Evolutionary conservation across 345 rosid species (phyloP).

Genomic region (Reutealis trisperma): DNA sequence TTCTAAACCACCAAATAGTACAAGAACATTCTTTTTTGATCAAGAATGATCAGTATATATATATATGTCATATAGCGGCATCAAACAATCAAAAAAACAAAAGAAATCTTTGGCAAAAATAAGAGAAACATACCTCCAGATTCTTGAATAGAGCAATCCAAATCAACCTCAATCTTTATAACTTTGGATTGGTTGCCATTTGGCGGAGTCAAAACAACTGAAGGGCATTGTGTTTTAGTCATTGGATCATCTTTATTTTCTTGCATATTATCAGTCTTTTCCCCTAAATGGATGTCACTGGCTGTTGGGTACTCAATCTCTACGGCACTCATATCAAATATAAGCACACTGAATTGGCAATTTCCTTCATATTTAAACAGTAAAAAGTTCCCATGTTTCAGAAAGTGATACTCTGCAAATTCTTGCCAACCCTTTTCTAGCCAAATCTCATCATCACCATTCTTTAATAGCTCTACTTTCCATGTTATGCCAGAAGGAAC

Average conservation of each 20-base stretch:
- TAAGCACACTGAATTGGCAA: conserved; percentile 15
- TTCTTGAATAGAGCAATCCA: neutral
- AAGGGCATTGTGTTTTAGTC: no score
- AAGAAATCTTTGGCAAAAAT: no score
- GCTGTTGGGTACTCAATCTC: conserved; percentile 25
- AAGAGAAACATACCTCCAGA: neutral
- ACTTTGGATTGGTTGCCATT: no score
- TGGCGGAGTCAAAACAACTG: no score
- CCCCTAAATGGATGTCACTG: no score
- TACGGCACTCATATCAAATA: conserved; percentile 20
- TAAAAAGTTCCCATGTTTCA: conserved; percentile 18
- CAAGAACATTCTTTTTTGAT: no score
- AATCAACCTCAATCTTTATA: no score
- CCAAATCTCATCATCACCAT: conserved; percentile 21
- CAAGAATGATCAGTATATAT: no score
- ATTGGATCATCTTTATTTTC: neutral
- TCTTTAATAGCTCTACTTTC: conserved; percentile 24
- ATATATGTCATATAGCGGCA: no score
- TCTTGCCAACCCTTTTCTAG: conserved; percentile 31
- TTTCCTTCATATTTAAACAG: conserved; percentile 32
- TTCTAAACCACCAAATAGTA: no score
- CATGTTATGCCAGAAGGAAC: conserved; percentile 30
- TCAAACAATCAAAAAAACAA: no score
- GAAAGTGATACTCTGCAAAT: conserved; percentile 26
- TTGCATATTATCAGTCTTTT: neutral